Conservation (phyloP, 495 filamentous ascomycete genomes). For the Penicillium pancosmium region DNA sequence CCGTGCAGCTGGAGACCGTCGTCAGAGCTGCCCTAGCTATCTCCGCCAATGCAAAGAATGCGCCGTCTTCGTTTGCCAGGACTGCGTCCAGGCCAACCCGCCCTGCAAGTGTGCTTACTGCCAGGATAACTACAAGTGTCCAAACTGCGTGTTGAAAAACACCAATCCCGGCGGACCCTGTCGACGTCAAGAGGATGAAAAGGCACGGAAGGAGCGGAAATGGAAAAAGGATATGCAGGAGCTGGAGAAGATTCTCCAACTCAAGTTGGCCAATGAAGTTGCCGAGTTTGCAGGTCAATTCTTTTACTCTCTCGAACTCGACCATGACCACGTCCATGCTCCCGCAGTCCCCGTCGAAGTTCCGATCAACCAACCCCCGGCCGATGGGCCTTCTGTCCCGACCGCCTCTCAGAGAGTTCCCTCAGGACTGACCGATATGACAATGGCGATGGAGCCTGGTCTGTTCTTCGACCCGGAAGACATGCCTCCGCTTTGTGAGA, state of each 20-base stretch:
- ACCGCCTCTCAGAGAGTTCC: not conserved
- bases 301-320: slow-evolving; percentile 35
- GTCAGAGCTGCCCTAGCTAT: slow-evolving; percentile 50
- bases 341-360: slow-evolving; percentile 4
- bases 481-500: slow-evolving; percentile 11
- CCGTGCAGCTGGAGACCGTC: slow-evolving; percentile 52
- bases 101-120: slow-evolving; percentile 59
- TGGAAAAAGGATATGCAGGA: slow-evolving; percentile 49
- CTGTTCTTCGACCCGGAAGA: slow-evolving; percentile 1
- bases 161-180: slow-evolving; percentile 46
- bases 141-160: slow-evolving; percentile 49
- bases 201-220: slow-evolving; percentile 42
- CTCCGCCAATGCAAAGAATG: slow-evolving; percentile 58
- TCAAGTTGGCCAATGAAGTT: slow-evolving; percentile 48
- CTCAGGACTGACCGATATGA: slow-evolving; percentile 1
- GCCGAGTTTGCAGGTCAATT: slow-evolving; percentile 51
- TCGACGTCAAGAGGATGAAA: slow-evolving; percentile 47
- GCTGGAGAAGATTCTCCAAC: slow-evolving; percentile 45
- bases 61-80: slow-evolving; percentile 58
- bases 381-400: not conserved
- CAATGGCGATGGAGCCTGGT: not conserved
- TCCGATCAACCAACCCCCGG: not conserved
- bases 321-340: slow-evolving; percentile 8
- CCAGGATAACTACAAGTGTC: slow-evolving; percentile 55
- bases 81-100: slow-evolving; percentile 49